phyloP scores from a whole-genome alignment of 352 stramenopile genomes.

The Aphanomyces stellatus region DNA sequence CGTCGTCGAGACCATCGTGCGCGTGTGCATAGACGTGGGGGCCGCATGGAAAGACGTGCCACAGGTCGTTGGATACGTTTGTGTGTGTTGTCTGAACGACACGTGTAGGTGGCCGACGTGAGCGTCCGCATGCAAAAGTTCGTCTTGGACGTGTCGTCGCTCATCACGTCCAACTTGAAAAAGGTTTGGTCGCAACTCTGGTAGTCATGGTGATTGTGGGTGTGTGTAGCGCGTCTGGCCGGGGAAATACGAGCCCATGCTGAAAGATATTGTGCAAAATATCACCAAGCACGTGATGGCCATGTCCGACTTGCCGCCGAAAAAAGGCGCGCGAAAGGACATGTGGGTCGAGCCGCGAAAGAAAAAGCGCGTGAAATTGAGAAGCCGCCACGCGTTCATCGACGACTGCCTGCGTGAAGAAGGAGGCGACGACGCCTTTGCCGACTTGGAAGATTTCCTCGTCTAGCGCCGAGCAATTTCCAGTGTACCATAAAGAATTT shows the following conservation, averaged over 20 bases:
- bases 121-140: background rate
- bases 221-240: slow-evolving; percentile 15
- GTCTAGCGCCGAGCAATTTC: no score
- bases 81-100: background rate
- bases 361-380: slow-evolving; percentile 41
- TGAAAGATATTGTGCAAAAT: slow-evolving; percentile 26
- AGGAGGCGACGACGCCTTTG: slow-evolving; percentile 54
- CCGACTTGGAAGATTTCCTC: slow-evolving; percentile 73
- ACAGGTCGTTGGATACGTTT: no score
- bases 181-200: no score
- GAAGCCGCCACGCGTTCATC: slow-evolving; percentile 62
- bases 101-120: background rate
- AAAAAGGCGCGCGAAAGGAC: slow-evolving; percentile 1
- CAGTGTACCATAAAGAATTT: no score
- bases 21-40: background rate
- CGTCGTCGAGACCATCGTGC: background rate
- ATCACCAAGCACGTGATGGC: slow-evolving; percentile 36
- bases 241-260: slow-evolving; percentile 23
- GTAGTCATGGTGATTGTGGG: no score
- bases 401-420: slow-evolving; percentile 70
- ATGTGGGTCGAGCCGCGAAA: no score
- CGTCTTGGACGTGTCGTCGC: slow-evolving; percentile 29
- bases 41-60: background rate
- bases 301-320: background rate
- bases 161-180: slow-evolving; percentile 30